A percentile compares a stretch with the other conserved stretches of the same genome.
Evolutionary conservation across 1,284 basidiomycete genomes (phyloP).

Genomic region (Rhodofomes roseus): DNA sequence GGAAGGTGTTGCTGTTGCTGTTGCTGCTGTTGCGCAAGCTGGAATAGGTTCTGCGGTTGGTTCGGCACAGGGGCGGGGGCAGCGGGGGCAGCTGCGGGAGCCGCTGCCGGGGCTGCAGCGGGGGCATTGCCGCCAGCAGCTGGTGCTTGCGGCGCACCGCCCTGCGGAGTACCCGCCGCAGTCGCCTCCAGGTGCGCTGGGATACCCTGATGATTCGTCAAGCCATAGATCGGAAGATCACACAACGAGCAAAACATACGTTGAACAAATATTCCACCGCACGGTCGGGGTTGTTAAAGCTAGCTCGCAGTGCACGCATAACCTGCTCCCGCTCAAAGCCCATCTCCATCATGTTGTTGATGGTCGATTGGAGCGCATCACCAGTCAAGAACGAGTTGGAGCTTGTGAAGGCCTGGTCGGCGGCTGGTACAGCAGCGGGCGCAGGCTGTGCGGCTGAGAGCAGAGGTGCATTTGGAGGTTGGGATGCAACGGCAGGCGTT

Average conservation of each 20-base stretch:
- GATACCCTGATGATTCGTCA: constrained; percentile 68
- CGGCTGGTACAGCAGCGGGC: constrained; percentile 32
- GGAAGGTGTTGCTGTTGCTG: constrained; percentile 39
- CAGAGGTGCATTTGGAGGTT: constrained; percentile 30
- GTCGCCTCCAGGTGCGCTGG: constrained; percentile 65
- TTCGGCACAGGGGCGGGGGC: constrained; percentile 26
- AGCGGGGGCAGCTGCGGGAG: constrained; percentile 32
- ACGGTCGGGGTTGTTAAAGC: constrained; percentile 97
- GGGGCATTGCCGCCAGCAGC: constrained; percentile 30
- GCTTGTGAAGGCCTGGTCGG: constrained; percentile 44
- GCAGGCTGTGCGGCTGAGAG: constrained; percentile 34
- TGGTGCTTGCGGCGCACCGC: constrained; percentile 29
- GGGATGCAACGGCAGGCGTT: constrained; percentile 34
- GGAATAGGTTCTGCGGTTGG: constrained; percentile 72
- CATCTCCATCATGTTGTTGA: constrained; percentile 90
- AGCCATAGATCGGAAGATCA: constrained; percentile 6
- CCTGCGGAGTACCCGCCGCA: constrained; percentile 28
- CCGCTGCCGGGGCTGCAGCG: constrained; percentile 32
- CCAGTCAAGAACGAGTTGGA: constrained; percentile 71
- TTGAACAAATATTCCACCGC: constrained; percentile 97
- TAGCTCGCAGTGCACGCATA: constrained; percentile 83
- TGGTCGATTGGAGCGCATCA: constrained; percentile 67
- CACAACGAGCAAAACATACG: constrained; percentile 44
- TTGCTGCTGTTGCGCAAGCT: constrained; percentile 75
- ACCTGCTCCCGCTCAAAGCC: constrained; percentile 90